Percentiles rank a stretch among this genome's conserved stretches.
Conservation (phyloP, 441 rosid species). For the Arabidopsis lyrata region DNA sequence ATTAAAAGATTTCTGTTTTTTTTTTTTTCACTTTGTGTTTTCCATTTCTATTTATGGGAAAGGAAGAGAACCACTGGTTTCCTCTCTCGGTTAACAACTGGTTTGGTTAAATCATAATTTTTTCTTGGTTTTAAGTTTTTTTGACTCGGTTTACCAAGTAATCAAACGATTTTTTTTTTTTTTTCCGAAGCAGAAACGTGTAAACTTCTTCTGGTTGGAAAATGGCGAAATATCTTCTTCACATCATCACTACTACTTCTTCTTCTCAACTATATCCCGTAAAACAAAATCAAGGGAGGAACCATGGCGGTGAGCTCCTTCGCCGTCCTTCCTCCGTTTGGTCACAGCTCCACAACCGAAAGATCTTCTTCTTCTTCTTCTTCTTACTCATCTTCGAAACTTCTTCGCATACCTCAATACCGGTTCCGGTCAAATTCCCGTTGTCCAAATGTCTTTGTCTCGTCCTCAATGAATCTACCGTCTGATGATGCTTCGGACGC, state of each 20-base stretch:
- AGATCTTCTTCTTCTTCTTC: slow-evolving; percentile 34
- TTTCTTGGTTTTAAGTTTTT: too few relatives aligned
- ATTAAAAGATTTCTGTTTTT: too few relatives aligned
- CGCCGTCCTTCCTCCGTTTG: slow-evolving; percentile 50
- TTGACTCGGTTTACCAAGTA: background rate
- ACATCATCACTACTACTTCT: background rate
- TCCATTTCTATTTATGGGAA: background rate
- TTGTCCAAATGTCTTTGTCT: slow-evolving; percentile 37
- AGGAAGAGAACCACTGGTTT: background rate
- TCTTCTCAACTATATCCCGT: slow-evolving; percentile 24
- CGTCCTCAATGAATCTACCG: slow-evolving; percentile 44
- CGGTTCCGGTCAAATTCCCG: slow-evolving; percentile 31
- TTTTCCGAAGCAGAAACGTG: slow-evolving; percentile 15
- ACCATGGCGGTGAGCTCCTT: slow-evolving; percentile 54
- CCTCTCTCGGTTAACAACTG: too few relatives aligned
- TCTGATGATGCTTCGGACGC: slow-evolving; percentile 56
- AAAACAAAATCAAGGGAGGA: background rate
- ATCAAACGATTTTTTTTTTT: background rate
- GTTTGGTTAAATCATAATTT: background rate
- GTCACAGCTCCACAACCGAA: slow-evolving; percentile 40
- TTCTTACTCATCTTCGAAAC: slow-evolving; percentile 41
- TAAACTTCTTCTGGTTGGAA: slow-evolving; percentile 29
- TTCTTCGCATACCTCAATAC: slow-evolving; percentile 39
- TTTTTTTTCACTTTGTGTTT: too few relatives aligned
- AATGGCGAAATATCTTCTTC: slow-evolving; percentile 31